phyloP scores from a whole-genome alignment of 2,329 filamentous ascomycete species.

The Neofusicoccum sp. region DNA sequence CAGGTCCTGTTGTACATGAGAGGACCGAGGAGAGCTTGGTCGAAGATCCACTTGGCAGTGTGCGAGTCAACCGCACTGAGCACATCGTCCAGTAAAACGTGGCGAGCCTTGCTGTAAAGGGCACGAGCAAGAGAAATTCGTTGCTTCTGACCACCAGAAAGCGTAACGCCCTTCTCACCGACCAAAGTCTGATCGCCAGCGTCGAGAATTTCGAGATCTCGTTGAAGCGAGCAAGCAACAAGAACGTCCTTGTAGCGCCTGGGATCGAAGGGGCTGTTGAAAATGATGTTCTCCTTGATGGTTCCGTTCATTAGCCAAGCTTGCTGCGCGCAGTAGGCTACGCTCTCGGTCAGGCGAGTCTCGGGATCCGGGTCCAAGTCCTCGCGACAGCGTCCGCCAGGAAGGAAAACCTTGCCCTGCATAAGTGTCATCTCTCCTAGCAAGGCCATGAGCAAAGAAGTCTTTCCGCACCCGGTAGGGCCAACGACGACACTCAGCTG shows the following conservation, averaged over 20 bases:
- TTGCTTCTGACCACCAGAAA: constrained; percentile 97
- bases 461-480: constrained; percentile 92
- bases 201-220: constrained; percentile 89
- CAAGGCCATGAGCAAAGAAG: constrained; percentile 90
- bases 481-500: constrained; percentile 91
- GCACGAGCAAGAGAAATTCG: constrained; percentile 94
- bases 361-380: constrained; percentile 78
- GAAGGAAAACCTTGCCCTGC: constrained; percentile 77
- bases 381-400: constrained; percentile 80
- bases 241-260: constrained; percentile 84
- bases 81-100: constrained; percentile 90
- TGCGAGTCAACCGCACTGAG: constrained; percentile 96
- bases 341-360: constrained; percentile 83
- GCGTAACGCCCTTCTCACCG: constrained; percentile 93
- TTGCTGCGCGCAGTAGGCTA: constrained; percentile 95
- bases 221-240: constrained; percentile 83
- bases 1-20: constrained; percentile 88
- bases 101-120: constrained; percentile 90
- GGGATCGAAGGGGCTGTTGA: constrained; percentile 77
- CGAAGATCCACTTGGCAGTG: constrained; percentile 97
- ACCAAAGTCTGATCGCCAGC: constrained; percentile 90
- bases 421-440: constrained; percentile 93
- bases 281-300: constrained; percentile 94
- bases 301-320: constrained; percentile 96
- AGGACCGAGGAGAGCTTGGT: constrained; percentile 83